A percentile compares a stretch with the other conserved stretches of the same genome.
Evolutionary conservation across 1,139 yeast species (phyloP).

Genomic region (Blastobotrys raffinosifermentans): DNA sequence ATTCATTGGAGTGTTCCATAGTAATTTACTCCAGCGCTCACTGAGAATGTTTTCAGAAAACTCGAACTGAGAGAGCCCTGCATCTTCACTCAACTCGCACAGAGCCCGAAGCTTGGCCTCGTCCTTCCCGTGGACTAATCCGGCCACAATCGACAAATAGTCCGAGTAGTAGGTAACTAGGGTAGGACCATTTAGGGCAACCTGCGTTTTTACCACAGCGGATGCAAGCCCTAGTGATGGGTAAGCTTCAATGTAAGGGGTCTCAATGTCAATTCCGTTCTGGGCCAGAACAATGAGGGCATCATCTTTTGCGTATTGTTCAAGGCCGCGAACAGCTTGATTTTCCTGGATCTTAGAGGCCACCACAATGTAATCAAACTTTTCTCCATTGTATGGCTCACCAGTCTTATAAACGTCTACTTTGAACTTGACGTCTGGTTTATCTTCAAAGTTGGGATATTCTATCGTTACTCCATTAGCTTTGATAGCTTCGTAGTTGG

Average conservation of each 20-base stretch:
- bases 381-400: conserved; percentile 12
- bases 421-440: conserved; percentile 8
- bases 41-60: conserved; percentile 12
- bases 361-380: conserved; percentile 20
- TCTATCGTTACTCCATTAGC: conserved; percentile 11
- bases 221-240: conserved; percentile 19
- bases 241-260: conserved; percentile 18
- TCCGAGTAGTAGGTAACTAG: conserved; percentile 12
- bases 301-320: conserved; percentile 14
- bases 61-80: conserved; percentile 9
- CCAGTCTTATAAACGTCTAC: conserved; percentile 9
- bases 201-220: conserved; percentile 19
- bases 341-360: conserved; percentile 18
- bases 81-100: conserved; percentile 9
- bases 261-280: conserved; percentile 24
- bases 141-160: conserved; percentile 12
- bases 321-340: conserved; percentile 15
- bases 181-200: conserved; percentile 12
- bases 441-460: conserved; percentile 3
- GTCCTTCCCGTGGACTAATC: conserved; percentile 13
- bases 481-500: conserved; percentile 17
- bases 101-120: conserved; percentile 9
- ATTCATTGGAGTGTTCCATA: conserved; percentile 25
- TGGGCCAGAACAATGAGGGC: conserved; percentile 20
- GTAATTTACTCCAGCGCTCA: conserved; percentile 21